Conservation (phyloP, 208 protist genomes). For the Leishmania tarentolae region DNA sequence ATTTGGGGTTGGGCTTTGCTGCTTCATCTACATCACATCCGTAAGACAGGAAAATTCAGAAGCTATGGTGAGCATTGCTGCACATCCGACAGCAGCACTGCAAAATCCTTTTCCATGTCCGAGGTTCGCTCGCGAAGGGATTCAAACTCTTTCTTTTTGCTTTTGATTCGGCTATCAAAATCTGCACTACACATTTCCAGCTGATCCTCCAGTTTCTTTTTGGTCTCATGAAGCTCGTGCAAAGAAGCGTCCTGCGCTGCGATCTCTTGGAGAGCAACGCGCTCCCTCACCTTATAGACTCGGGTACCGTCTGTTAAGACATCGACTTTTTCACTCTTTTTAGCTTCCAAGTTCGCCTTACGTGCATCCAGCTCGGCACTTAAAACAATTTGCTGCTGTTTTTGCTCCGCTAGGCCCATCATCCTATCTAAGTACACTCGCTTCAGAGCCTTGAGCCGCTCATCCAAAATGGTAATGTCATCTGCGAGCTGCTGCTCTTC, state of each 20-base stretch:
- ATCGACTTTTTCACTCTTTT: slow-evolving; percentile 65
- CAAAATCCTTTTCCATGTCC: slow-evolving; percentile 91
- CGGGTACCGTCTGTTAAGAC: slow-evolving; percentile 86
- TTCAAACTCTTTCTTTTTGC: slow-evolving; percentile 60
- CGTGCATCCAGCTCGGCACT: slow-evolving; percentile 23
- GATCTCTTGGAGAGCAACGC: slow-evolving; percentile 55
- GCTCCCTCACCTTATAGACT: slow-evolving; percentile 83
- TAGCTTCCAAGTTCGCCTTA: slow-evolving; percentile 38
- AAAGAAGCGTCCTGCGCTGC: slow-evolving; percentile 56
- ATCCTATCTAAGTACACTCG: slow-evolving; percentile 54
- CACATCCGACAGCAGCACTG: slow-evolving; percentile 64
- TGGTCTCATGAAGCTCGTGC: slow-evolving; percentile 65
- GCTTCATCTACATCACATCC: slow-evolving; percentile 20
- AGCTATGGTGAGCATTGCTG: slow-evolving; percentile 41
- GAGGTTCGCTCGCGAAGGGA: slow-evolving; percentile 48
- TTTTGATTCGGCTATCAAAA: slow-evolving; percentile 68
- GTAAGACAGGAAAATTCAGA: neutral
- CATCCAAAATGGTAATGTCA: slow-evolving; percentile 48
- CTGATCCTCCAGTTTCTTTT: slow-evolving; percentile 51
- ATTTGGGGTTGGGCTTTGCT: neutral
- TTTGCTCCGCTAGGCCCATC: slow-evolving; percentile 41
- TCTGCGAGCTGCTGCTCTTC: slow-evolving; percentile 73
- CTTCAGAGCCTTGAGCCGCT: slow-evolving; percentile 71
- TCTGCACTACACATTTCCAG: slow-evolving; percentile 51
- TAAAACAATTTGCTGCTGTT: slow-evolving; percentile 46